phyloP scores from a whole-genome alignment of 2,329 filamentous ascomycete species.

The Ploettnerulaceae sp. region DNA sequence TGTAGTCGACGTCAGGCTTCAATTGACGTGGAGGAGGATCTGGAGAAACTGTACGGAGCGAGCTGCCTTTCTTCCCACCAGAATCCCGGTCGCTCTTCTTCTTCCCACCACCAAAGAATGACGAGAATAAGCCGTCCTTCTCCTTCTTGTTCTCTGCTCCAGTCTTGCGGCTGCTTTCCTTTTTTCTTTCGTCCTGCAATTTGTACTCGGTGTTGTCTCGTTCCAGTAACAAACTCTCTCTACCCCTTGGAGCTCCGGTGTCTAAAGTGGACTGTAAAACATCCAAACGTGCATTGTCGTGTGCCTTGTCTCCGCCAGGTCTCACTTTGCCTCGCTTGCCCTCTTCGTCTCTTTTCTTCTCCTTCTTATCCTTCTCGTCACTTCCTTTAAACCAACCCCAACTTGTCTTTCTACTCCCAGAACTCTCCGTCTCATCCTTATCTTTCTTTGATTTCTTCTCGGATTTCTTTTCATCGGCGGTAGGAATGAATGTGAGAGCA shows the following conservation, averaged over 20 bases:
- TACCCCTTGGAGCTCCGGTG: slow-evolving; percentile 52
- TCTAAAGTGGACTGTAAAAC: slow-evolving; percentile 86
- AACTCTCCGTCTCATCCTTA: slow-evolving; percentile 55
- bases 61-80: slow-evolving; percentile 66
- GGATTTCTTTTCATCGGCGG: slow-evolving; percentile 67
- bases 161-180: slow-evolving; percentile 69
- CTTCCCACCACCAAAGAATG: slow-evolving; percentile 85
- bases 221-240: slow-evolving; percentile 81
- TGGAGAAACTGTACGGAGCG: slow-evolving; percentile 70
- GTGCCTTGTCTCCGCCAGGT: slow-evolving; percentile 49
- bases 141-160: slow-evolving; percentile 76
- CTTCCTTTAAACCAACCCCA: slow-evolving; percentile 79
- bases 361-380: slow-evolving; percentile 70
- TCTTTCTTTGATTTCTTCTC: slow-evolving; percentile 77
- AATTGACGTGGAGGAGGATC: slow-evolving; percentile 71
- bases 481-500: slow-evolving; percentile 75
- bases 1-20: slow-evolving; percentile 86
- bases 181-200: slow-evolving; percentile 76
- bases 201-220: slow-evolving; percentile 68
- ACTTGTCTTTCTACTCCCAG: slow-evolving; percentile 65
- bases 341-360: slow-evolving; percentile 56
- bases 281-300: slow-evolving; percentile 80
- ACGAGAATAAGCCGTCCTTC: slow-evolving; percentile 89
- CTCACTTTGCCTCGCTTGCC: slow-evolving; percentile 62
- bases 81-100: slow-evolving; percentile 78